Evolutionary conservation across 352 stramenopile genomes (phyloP).

Genomic region (Pythium diclinum): DNA sequence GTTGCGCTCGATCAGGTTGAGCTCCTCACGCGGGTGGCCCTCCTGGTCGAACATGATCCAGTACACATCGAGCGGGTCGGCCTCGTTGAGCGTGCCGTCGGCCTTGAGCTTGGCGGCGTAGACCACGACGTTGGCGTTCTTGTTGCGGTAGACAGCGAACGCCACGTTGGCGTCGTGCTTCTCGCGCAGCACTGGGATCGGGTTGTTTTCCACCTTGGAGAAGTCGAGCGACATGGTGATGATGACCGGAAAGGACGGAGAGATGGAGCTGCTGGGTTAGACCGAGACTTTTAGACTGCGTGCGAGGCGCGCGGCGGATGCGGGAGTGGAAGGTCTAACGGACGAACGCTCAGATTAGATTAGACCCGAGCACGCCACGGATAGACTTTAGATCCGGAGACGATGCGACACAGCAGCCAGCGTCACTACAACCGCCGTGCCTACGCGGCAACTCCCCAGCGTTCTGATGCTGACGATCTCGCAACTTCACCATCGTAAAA

Average conservation of each 20-base stretch:
- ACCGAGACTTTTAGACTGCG: background rate
- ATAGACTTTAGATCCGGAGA: conserved; percentile 9
- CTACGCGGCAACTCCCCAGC: conserved; percentile 17
- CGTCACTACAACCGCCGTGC: conserved; percentile 12
- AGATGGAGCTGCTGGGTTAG: background rate
- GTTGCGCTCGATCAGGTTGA: conserved; percentile 87
- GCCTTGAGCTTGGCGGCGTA: conserved; percentile 67
- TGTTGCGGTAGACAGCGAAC: conserved; percentile 89
- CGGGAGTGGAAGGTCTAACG: conserved; percentile 12
- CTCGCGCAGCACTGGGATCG: conserved; percentile 65
- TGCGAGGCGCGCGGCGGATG: conserved; percentile 2
- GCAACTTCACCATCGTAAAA: conserved; percentile 31
- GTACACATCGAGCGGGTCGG: conserved; percentile 80
- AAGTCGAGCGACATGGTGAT: conserved; percentile 77
- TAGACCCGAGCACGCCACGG: background rate
- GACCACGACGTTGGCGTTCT: conserved; percentile 89
- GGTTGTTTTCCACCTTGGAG: conserved; percentile 87
- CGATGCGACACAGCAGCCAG: background rate
- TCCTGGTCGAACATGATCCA: conserved; percentile 91
- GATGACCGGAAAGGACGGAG: background rate
- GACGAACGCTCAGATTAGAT: background rate
- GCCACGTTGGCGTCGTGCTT: conserved; percentile 74
- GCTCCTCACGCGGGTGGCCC: conserved; percentile 70
- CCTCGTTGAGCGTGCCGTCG: conserved; percentile 59
- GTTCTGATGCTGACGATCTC: conserved; percentile 9